Conservation (phyloP, 129 eudicot species). For the Tanacetum coccineum region DNA sequence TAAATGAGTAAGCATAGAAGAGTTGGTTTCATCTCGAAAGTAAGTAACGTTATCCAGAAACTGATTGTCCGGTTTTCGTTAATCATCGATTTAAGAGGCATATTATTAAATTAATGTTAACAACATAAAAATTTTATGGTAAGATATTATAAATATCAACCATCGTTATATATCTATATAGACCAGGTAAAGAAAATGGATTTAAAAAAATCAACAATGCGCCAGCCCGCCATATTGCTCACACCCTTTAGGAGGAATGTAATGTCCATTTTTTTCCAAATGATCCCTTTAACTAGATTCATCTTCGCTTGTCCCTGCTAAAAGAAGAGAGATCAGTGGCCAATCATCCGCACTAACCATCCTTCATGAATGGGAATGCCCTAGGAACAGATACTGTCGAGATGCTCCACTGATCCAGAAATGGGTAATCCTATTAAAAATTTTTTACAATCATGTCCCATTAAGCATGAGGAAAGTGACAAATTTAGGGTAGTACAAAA, state of each 20-base stretch:
- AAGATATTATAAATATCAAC: neutral
- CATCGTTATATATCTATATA: neutral
- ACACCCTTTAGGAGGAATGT: constrained; percentile 34
- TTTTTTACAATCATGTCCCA: constrained; percentile 11
- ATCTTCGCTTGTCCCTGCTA: constrained; percentile 44
- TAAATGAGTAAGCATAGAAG: too few relatives aligned
- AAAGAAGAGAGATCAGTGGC: constrained; percentile 36
- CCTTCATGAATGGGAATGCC: constrained; percentile 28
- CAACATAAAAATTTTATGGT: neutral
- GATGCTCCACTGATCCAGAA: constrained; percentile 43
- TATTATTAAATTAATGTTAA: too few relatives aligned
- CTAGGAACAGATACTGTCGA: constrained; percentile 17
- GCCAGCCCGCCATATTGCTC: constrained; percentile 3
- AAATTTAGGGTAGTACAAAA: constrained; percentile 8
- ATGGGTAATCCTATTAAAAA: constrained; percentile 41
- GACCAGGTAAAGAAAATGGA: neutral
- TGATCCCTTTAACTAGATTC: constrained; percentile 33
- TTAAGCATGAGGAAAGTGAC: constrained; percentile 20
- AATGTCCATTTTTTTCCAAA: constrained; percentile 26
- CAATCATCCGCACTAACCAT: constrained; percentile 24
- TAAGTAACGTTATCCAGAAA: too few relatives aligned
- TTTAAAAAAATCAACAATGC: constrained; percentile 1
- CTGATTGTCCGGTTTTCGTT: too few relatives aligned
- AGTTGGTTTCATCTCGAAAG: too few relatives aligned
- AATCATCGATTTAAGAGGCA: too few relatives aligned